Evolutionary conservation across 805 yeast species (phyloP), one percentile per base, ranked within the genome.

Genomic region (Kodamaea jinghongensis): DNA sequence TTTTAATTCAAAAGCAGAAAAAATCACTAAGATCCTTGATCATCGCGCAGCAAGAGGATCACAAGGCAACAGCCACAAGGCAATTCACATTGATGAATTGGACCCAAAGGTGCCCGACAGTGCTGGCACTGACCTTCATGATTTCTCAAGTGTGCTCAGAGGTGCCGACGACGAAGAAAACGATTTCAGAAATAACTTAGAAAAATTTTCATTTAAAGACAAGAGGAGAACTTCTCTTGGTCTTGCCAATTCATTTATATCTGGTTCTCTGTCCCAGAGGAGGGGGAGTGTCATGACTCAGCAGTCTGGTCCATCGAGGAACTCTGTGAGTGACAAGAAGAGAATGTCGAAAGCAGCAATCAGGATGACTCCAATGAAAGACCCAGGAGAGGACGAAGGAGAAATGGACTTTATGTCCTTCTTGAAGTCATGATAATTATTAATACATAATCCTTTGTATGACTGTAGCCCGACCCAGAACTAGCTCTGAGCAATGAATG

Each of bases 401-500:
- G 75, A 67, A 39, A 59, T 74, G 55, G 79, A 73, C 48, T 60
- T 75, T 36, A 37, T 73, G 48, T 20, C 23, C 8, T 20, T 20
- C 23, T 20, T 20, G 23, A 20, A 20, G 23, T 20, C 23, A 6
- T 20, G 23, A 20, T 20, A n/a, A n/a, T n/a, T n/a, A n/a, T n/a
- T n/a, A n/a, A n/a, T n/a, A n/a, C n/a, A n/a, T n/a, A n/a, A n/a
- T n/a, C n/a, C n/a, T n/a, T n/a, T n/a, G n/a, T n/a, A n/a, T n/a
- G n/a, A n/a, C n/a, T n/a, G n/a, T n/a, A n/a, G n/a, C n/a, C n/a
- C n/a, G n/a, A n/a, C n/a, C n/a, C n/a, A n/a, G n/a, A n/a, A n/a
- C n/a, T n/a, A n/a, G n/a, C n/a, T n/a, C n/a, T n/a, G n/a, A n/a
- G n/a, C n/a, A n/a, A n/a, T n/a, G n/a, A n/a, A n/a, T n/a, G n/a